phyloP scores from a whole-genome alignment of 2,329 filamentous ascomycete species.

The Ceratocystis huliohia region DNA sequence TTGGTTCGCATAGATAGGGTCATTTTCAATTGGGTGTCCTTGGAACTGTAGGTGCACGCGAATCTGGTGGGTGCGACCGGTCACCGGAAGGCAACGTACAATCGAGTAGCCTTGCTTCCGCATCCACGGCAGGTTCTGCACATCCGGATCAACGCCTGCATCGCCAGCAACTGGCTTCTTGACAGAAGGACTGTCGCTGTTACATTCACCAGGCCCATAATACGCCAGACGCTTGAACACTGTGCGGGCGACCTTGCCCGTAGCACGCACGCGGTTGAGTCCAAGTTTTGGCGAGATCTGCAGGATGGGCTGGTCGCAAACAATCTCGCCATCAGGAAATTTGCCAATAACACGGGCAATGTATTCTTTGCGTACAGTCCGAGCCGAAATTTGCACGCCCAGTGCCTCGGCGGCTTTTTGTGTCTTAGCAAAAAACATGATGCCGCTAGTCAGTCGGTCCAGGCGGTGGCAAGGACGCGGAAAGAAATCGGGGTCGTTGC shows the following conservation, averaged over 20 bases:
- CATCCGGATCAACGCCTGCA: constrained; percentile 20
- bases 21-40: constrained; percentile 90
- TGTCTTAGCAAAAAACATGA: constrained; percentile 96
- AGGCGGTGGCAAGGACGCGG: constrained; percentile 77
- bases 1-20: constrained; percentile 93
- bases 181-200: constrained; percentile 24
- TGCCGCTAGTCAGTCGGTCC: constrained; percentile 82
- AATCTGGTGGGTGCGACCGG: constrained; percentile 87
- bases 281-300: constrained; percentile 91
- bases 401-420: constrained; percentile 65
- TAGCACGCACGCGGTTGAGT: constrained; percentile 84
- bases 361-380: constrained; percentile 90
- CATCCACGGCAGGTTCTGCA: constrained; percentile 32
- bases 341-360: constrained; percentile 79
- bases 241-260: constrained; percentile 77
- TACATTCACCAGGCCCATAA: constrained; percentile 46
- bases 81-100: constrained; percentile 84
- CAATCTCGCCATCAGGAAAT: constrained; percentile 81
- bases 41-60: constrained; percentile 90
- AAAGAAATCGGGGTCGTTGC: constrained; percentile 38
- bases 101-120: constrained; percentile 77
- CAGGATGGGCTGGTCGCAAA: constrained; percentile 88
- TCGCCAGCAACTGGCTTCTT: constrained; percentile 14
- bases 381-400: constrained; percentile 59
- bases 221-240: constrained; percentile 91